phyloP scores from a whole-genome alignment of 805 yeast species.

The Pichia ethanolica region DNA sequence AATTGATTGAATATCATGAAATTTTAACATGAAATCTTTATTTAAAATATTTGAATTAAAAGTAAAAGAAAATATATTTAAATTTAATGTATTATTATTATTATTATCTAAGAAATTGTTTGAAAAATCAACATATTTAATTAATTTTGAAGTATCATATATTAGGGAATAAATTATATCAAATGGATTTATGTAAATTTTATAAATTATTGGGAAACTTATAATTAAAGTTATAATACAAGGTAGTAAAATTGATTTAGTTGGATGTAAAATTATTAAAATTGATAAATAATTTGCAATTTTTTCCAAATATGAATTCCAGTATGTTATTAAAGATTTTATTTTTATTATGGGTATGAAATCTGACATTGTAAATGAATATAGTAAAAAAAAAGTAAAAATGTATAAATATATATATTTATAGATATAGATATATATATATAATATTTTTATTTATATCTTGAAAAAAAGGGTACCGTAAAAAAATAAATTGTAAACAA shows the following conservation, averaged over 20 bases:
- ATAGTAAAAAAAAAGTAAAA: too few species aligned
- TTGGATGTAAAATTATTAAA: background rate
- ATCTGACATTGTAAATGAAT: too few species aligned
- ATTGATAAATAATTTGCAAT: background rate
- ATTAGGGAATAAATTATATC: background rate
- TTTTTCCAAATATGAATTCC: background rate
- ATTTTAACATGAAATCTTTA: background rate
- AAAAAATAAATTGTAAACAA: too few species aligned
- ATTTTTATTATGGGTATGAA: background rate
- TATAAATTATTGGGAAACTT: conserved; percentile 2
- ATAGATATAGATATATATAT: too few species aligned
- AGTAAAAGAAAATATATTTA: background rate
- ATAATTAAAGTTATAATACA: background rate
- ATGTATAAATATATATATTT: too few species aligned
- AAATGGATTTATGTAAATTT: background rate
- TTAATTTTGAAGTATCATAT: background rate
- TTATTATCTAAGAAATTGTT: background rate
- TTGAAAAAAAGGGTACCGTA: too few species aligned
- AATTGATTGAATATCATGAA: background rate
- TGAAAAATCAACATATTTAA: background rate
- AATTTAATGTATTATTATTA: background rate
- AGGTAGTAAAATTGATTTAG: background rate
- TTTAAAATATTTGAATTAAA: background rate
- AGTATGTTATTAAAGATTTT: background rate
- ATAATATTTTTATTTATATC: too few species aligned